phyloP scores from a whole-genome alignment of 345 rosid genomes.

The Carallia pectinifolia region DNA sequence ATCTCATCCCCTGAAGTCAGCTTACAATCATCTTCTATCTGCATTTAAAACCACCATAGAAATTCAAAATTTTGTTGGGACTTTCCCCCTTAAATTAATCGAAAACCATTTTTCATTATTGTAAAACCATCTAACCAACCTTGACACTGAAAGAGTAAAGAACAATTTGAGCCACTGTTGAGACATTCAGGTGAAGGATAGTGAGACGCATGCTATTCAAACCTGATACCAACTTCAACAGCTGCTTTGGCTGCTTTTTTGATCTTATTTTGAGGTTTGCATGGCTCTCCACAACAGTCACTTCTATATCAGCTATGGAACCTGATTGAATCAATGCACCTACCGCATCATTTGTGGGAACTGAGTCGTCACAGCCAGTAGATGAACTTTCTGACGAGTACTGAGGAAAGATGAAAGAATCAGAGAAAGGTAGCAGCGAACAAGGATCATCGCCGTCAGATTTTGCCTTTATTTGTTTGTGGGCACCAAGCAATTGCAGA shows the following conservation, averaged over 20 bases:
- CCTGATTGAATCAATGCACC: constrained; percentile 2
- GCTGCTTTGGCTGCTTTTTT: constrained; percentile 63
- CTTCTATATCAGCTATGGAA: constrained; percentile 71
- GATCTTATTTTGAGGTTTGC: constrained; percentile 80
- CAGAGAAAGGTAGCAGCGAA: constrained; percentile 42
- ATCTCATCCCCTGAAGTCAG: constrained; percentile 75
- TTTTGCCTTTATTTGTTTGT: constrained; percentile 32
- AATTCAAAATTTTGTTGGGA: not conserved
- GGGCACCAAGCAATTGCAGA: constrained; percentile 31
- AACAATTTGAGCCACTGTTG: constrained; percentile 55
- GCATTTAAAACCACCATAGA: constrained; percentile 24
- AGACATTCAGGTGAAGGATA: constrained; percentile 78
- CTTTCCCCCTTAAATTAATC: no score
- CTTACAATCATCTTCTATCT: constrained; percentile 88
- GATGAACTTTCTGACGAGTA: constrained; percentile 41
- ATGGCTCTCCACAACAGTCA: constrained; percentile 77
- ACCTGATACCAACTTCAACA: constrained; percentile 61
- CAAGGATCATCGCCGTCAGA: constrained; percentile 18
- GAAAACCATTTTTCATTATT: not conserved
- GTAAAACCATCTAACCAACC: constrained; percentile 40
- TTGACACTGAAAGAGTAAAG: constrained; percentile 78
- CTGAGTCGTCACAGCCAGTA: constrained; percentile 17
- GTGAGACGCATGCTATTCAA: constrained; percentile 62
- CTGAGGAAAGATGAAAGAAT: constrained; percentile 69
- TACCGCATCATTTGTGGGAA: constrained; percentile 19